A percentile compares a stretch with the other conserved stretches of the same genome.
Evolutionary conservation across 495 filamentous ascomycete species (phyloP).

Genomic region (Aspergillus carlsbadensis): DNA sequence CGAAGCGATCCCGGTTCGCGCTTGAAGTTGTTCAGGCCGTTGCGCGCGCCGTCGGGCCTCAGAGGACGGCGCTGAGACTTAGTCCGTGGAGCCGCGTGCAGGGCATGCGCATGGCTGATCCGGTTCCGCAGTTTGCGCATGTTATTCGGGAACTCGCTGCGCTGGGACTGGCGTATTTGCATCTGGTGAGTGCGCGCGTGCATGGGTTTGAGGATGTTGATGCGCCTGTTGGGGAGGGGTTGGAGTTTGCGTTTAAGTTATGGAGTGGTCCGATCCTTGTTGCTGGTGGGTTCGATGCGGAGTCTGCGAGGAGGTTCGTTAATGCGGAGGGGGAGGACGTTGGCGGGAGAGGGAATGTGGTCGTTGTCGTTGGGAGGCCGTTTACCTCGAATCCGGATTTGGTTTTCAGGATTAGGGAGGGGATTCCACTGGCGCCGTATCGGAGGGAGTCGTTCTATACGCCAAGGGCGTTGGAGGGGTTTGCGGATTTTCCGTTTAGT

Average conservation of each 20-base stretch:
- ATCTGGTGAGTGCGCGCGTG: constrained; percentile 27
- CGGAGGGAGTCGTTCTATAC: too few relatives aligned
- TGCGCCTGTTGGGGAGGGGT: constrained; percentile 29
- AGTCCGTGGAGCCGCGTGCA: constrained; percentile 61
- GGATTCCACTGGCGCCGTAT: too few relatives aligned
- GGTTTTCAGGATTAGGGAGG: too few relatives aligned
- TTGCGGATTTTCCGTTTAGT: too few relatives aligned
- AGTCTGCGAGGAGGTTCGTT: constrained; percentile 5
- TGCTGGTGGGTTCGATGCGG: constrained; percentile 54
- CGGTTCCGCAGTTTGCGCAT: constrained; percentile 57
- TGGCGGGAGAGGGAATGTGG: too few relatives aligned
- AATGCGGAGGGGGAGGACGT: too few relatives aligned
- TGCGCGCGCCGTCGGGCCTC: constrained; percentile 57
- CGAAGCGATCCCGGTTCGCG: constrained; percentile 63
- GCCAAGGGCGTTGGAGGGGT: too few relatives aligned
- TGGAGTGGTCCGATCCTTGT: constrained; percentile 52
- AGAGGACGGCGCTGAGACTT: constrained; percentile 56
- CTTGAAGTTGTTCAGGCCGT: constrained; percentile 61
- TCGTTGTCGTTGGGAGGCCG: too few relatives aligned
- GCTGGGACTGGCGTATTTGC: constrained; percentile 60
- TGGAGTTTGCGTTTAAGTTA: constrained; percentile 43
- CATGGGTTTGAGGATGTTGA: constrained; percentile 20
- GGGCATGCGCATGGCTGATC: constrained; percentile 64
- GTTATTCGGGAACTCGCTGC: constrained; percentile 44
- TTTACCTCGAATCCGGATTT: too few relatives aligned